Conservation (phyloP, 805 yeast genomes). For the Starmerella vitae region DNA sequence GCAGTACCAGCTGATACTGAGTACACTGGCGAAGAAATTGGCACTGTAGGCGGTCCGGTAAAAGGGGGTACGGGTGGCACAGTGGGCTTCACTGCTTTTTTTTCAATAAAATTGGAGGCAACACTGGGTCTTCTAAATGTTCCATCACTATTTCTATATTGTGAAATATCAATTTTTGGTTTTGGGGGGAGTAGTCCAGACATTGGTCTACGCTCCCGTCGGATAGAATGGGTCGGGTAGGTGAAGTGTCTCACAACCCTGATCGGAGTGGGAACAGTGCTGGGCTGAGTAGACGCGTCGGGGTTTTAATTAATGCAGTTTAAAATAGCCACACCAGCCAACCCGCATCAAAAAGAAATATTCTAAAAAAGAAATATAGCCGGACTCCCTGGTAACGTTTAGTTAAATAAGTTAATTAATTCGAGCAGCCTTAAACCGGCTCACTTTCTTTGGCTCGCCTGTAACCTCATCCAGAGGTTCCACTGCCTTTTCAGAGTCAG, state of each 20-base stretch:
- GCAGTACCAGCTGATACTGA: neutral
- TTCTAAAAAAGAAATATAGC: too few relatives aligned
- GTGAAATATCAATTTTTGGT: slow-evolving; percentile 11
- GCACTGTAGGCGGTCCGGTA: neutral
- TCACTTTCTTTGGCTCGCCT: slow-evolving; percentile 45
- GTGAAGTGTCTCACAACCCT: too few relatives aligned
- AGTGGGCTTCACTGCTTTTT: neutral
- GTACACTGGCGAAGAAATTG: neutral
- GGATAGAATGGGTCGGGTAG: too few relatives aligned
- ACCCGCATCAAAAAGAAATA: too few relatives aligned
- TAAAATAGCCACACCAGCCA: too few relatives aligned
- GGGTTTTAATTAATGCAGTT: too few relatives aligned
- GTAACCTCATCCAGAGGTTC: slow-evolving; percentile 59
- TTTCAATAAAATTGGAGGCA: too few relatives aligned
- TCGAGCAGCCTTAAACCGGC: slow-evolving; percentile 54
- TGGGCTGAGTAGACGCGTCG: too few relatives aligned
- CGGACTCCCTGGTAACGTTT: too few relatives aligned
- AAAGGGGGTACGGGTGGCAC: neutral
- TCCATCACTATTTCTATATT: slow-evolving; percentile 6
- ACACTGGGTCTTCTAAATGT: neutral
- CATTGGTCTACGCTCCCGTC: neutral
- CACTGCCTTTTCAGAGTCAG: slow-evolving; percentile 40
- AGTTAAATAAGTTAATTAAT: too few relatives aligned
- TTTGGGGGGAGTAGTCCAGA: slow-evolving; percentile 10
- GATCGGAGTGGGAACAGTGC: too few relatives aligned